A percentile compares a stretch with the other conserved stretches of the same genome.
These are phyloP conservation scores for Phytophthora meadii DNA, from an alignment of 352 stramenopile genomes.

Conservation along the genomic window DNA sequence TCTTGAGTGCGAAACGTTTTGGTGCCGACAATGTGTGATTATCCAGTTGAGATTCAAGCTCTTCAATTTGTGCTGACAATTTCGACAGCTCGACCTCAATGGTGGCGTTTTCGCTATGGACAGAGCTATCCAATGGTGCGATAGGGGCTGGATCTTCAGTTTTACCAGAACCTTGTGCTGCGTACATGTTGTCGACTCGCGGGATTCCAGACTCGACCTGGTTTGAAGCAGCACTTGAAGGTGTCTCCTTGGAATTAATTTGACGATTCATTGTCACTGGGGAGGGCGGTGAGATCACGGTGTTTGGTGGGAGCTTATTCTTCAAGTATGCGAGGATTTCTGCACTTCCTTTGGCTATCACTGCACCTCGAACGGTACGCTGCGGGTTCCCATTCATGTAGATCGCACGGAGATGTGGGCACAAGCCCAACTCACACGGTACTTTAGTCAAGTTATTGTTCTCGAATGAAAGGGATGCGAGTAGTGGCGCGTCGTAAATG, in stretches of 20 bases:
- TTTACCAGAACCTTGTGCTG: slow-evolving; percentile 15
- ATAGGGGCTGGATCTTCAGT: slow-evolving; percentile 21
- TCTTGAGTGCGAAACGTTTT: slow-evolving; percentile 86
- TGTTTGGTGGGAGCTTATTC: slow-evolving; percentile 71
- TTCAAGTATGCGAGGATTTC: slow-evolving; percentile 82
- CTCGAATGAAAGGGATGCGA: slow-evolving; percentile 82
- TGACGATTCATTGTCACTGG: slow-evolving; percentile 18
- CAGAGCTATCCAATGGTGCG: slow-evolving; percentile 27
- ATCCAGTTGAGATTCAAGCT: slow-evolving; percentile 73
- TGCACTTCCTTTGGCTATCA: slow-evolving; percentile 80
- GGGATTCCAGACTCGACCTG: slow-evolving; percentile 9
- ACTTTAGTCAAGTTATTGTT: slow-evolving; percentile 84
- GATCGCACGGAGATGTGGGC: slow-evolving; percentile 65
- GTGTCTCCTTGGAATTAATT: slow-evolving; percentile 7
- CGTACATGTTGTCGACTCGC: slow-evolving; percentile 15
- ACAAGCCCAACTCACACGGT: slow-evolving; percentile 72
- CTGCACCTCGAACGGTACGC: slow-evolving; percentile 70
- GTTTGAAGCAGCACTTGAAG: slow-evolving; percentile 10
- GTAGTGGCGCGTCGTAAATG: slow-evolving; percentile 62
- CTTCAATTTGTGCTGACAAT: slow-evolving; percentile 52
- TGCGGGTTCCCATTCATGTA: slow-evolving; percentile 90
- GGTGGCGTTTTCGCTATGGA: slow-evolving; percentile 13
- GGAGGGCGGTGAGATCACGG: slow-evolving; percentile 35
- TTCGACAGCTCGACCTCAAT: slow-evolving; percentile 30
- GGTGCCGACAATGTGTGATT: slow-evolving; percentile 61